A percentile compares a stretch with the other conserved stretches of the same genome.
Evolutionary conservation across 192 early-diverging fungal species (phyloP).

Genomic region (Neocallimastix lanati): DNA sequence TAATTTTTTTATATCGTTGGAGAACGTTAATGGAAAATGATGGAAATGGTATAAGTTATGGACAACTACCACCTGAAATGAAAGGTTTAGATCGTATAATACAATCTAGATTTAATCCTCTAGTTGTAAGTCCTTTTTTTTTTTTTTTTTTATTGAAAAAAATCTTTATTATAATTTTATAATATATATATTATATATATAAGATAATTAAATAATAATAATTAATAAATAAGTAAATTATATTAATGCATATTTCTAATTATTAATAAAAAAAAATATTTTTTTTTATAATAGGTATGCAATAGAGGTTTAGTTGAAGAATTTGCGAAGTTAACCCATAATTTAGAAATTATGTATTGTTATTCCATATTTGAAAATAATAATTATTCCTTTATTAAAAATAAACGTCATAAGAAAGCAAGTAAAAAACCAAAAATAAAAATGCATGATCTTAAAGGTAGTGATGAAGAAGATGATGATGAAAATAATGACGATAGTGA

Average conservation of each 20-base stretch:
- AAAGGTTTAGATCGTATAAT: conserved; percentile 53
- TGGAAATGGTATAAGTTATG: conserved; percentile 8
- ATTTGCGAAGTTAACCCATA: conserved; percentile 64
- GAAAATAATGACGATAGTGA: neutral
- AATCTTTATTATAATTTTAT: no score
- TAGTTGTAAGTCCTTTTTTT: conserved; percentile 29
- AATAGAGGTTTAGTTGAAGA: conserved; percentile 58
- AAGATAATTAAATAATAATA: no score
- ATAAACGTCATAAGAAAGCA: neutral
- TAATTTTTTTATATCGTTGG: conserved; percentile 93
- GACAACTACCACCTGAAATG: conserved; percentile 19
- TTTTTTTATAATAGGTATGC: conserved; percentile 28
- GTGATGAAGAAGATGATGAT: conserved; percentile 1
- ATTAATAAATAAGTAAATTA: no score
- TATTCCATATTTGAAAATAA: conserved; percentile 59
- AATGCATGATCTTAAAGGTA: neutral
- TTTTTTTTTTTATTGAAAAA: no score
- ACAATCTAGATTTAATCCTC: conserved; percentile 55
- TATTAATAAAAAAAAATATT: no score
- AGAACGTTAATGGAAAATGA: conserved; percentile 41
- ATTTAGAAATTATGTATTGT: conserved; percentile 68
- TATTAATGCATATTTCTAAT: no score
- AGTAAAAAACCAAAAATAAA: conserved; percentile 1
- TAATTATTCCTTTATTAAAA: conserved; percentile 8
- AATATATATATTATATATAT: no score